Evolutionary conservation across 805 yeast genomes (phyloP).

Genomic region (Candida nanaspora): DNA sequence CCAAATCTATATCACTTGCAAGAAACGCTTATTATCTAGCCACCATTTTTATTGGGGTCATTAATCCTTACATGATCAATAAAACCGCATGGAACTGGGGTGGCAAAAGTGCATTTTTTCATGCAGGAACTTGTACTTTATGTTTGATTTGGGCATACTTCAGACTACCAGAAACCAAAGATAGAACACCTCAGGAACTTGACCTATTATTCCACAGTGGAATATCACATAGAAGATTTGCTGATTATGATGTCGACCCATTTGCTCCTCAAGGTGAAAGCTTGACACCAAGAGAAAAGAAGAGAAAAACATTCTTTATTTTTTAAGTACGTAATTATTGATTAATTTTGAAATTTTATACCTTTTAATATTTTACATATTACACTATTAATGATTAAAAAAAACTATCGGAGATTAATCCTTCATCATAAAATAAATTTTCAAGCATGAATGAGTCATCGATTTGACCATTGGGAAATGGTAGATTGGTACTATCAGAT

Average conservation of each 20-base stretch:
- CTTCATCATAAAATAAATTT: neutral
- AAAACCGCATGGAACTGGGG: constrained; percentile 38
- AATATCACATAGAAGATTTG: neutral
- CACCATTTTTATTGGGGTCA: constrained; percentile 27
- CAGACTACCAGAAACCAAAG: constrained; percentile 53
- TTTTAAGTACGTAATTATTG: too few relatives aligned
- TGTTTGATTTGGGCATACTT: constrained; percentile 37
- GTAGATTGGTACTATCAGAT: neutral
- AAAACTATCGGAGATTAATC: neutral
- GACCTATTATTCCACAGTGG: constrained; percentile 35
- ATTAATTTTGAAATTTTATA: too few relatives aligned
- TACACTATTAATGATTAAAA: too few relatives aligned
- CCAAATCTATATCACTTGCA: constrained; percentile 32
- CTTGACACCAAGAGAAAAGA: neutral
- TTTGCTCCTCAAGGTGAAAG: neutral
- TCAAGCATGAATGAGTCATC: neutral
- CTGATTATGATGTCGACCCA: neutral
- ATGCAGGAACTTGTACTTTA: constrained; percentile 31
- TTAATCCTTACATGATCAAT: constrained; percentile 44
- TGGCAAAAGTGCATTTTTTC: constrained; percentile 42
- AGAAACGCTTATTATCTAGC: constrained; percentile 25
- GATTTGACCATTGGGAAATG: neutral
- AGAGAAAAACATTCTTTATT: neutral
- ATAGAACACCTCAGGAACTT: constrained; percentile 53
- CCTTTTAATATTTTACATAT: too few relatives aligned